Base-by-base conservation (phyloP, 805 yeast species). In the Wickerhamomyces alni region DNA sequence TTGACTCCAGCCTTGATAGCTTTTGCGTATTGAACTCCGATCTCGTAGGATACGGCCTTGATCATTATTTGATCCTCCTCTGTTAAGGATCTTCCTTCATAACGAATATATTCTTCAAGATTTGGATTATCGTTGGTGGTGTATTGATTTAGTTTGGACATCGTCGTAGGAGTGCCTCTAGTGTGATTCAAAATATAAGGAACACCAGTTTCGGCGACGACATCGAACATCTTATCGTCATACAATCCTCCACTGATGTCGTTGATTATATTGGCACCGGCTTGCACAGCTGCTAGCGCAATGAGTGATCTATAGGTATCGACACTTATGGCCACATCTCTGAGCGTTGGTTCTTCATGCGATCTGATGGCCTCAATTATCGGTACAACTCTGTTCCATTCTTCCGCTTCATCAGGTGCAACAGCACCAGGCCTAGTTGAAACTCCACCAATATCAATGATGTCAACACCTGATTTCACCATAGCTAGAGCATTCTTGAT, bases 371-470 rank as follows among this genome's bases (percentile, higher is more conserved):
- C 77, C 43, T 70, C 57, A 3, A 93, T 69, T 0, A 84, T 73
- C 0, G 93, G 93, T 7, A 86, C 57, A 1, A 89, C 82, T 32
- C 98, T 63, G 3, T 51, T 52, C 35, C 84, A 50, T 57, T 93
- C 99, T 40, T 76, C 89, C n/a, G 72, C 73, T 17, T 59, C 71
- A 3, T 72, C 52, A 0, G 83, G 80, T 39, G 77, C 86, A 1
- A 48, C 52, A 1, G 94, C 77, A 2, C 87, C 87, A 0, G 99
- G 99, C 37, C 94, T 72, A 0, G 99, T 93, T 1, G 96, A 87
- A 41, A 87, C 86, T 2, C 99, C 99, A 8, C 99, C 99, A 39
- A 93, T 72, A 58, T 93, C 99, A 29, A 93, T 69, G 24, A 93
- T 84, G 21, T 69, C 67, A n/a, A 88, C 86, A 2, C 87, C 88